Evolutionary conservation across 2,329 filamentous ascomycete species (phyloP).

Genomic region (Shiraia sp.): DNA sequence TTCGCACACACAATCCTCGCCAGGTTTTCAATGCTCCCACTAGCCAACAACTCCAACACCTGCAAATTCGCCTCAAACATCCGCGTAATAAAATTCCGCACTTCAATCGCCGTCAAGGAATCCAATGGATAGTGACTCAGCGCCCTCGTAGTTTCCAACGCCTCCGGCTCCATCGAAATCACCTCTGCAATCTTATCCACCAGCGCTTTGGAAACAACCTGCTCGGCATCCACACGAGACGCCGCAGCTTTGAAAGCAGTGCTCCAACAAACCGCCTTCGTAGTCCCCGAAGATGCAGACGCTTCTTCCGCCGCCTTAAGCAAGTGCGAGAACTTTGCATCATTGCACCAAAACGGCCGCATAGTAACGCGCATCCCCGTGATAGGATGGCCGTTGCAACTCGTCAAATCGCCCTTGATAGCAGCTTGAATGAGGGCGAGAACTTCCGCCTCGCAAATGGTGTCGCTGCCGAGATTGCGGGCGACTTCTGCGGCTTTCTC

Average conservation of each 20-base stretch:
- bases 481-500: slow-evolving; percentile 28
- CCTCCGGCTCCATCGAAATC: slow-evolving; percentile 27
- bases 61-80: slow-evolving; percentile 56
- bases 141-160: slow-evolving; percentile 25
- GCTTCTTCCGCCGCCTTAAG: slow-evolving; percentile 24
- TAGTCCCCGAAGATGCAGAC: slow-evolving; percentile 10
- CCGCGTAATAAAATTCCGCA: slow-evolving; percentile 37
- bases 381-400: slow-evolving; percentile 30
- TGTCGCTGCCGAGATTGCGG: slow-evolving; percentile 29
- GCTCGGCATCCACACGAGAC: slow-evolving; percentile 22
- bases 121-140: slow-evolving; percentile 32
- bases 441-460: slow-evolving; percentile 32
- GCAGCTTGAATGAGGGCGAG: slow-evolving; percentile 26
- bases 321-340: slow-evolving; percentile 31
- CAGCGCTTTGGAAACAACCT: slow-evolving; percentile 24
- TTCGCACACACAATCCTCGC: slow-evolving; percentile 2
- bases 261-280: slow-evolving; percentile 23
- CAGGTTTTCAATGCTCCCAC: slow-evolving; percentile 19
- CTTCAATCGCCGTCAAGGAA: slow-evolving; percentile 35
- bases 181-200: slow-evolving; percentile 33
- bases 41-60: slow-evolving; percentile 59
- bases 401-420: slow-evolving; percentile 22
- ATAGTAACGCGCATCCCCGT: slow-evolving; percentile 33
- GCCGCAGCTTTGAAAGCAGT: slow-evolving; percentile 25
- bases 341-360: slow-evolving; percentile 31